Evolutionary conservation across 129 eudicot genomes (phyloP), one percentile per base, ranked within the genome.

Genomic region (Dittrichia graveolens): DNA sequence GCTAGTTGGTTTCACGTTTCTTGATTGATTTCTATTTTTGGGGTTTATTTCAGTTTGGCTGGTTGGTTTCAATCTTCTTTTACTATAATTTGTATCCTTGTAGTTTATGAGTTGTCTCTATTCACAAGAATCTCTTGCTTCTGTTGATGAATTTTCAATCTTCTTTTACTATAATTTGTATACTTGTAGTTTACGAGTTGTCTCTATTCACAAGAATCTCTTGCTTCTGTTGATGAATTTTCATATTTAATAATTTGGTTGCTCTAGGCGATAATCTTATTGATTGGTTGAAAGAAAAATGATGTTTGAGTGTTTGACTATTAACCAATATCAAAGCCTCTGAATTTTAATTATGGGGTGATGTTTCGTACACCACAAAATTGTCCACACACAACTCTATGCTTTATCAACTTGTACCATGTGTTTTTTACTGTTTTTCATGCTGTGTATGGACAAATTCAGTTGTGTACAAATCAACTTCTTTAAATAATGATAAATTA

Each of bases 21-120:
- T 54, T 73, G 59, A 73, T 59, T 61, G 63, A 74, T 48, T 50
- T 62, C 44, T 38, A 41, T 71, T 18, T 71, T 31, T 71, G 53
- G 13, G 61, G 19, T 39, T 34, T 72, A 46, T 46, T 24, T 59
- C 18, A 59, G 4, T 37, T 35, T 8, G 59, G 56, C 47, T 39
- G 49, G 11, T 34, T 38, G 8, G 55, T n/a, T 46, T 45, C 13
- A 15, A 53, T 14, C 34, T 53, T 6, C 9, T 15, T 2, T 53
- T 53, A 53, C 15, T 9, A 14, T 53, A 53, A 11, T 5, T 31
- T 10, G 63, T 58, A 10, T 58, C 63, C 41, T 6, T 9, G 14
- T 5, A 53, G 34, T 31, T 53, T 15, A 53, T 53, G 9, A 53
- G 7, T 58, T 10, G 8, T 58, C 8, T 11, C 15, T 57, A 11